Evolutionary conservation across 139 green algal genomes (phyloP), one percentile per base, ranked within the genome.

Genomic region (Ettlia oleoabundans): DNA sequence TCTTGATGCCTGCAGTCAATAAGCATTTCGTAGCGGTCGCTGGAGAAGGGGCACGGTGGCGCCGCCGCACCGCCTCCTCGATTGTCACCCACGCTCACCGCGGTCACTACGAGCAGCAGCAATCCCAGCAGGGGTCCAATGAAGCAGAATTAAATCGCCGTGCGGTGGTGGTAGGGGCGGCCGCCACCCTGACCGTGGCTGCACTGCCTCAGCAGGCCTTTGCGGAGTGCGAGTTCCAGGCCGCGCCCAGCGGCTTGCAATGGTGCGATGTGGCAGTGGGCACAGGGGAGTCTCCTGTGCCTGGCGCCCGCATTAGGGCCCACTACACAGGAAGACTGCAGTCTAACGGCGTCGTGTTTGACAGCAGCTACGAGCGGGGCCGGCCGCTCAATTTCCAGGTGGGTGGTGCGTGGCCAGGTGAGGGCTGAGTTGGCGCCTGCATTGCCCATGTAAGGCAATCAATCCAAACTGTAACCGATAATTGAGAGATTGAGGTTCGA

Each of bases 251-350:
- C 43, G 93, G 92, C 32, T 70, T 94, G 28, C 70, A 91, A 72
- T 94, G 71, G 65, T 90, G 85, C 41, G 93, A 96, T 32, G 76
- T 81, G 0, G 66, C 85, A 52, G 90, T 89, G 74, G 93, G 93
- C 77, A 87, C 69, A 33, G 93, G 93, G 19, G 73, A 84, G 19
- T 33, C 84, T 0, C 86, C 88, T 0, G 86, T 85, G 26, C 81
- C 24, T 13, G 73, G 73, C 7, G 53, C 73, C 15, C 62, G 40
- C 33, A 80, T 80, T 35, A 52, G 73, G 35, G 80, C 61, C 10
- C 94, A 98, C 83, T 98, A 98, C 88, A 92, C 76, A 5, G 95
- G 95, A 21, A 82, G 86, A 30, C 88, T 98, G 30, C 84, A 84
- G 30, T 92, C 76, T 77, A n/a, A n/a, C n/a, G 88, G 87, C 28